phyloP scores from a whole-genome alignment of 164 flowering plant species.

The Vitis riparia region DNA sequence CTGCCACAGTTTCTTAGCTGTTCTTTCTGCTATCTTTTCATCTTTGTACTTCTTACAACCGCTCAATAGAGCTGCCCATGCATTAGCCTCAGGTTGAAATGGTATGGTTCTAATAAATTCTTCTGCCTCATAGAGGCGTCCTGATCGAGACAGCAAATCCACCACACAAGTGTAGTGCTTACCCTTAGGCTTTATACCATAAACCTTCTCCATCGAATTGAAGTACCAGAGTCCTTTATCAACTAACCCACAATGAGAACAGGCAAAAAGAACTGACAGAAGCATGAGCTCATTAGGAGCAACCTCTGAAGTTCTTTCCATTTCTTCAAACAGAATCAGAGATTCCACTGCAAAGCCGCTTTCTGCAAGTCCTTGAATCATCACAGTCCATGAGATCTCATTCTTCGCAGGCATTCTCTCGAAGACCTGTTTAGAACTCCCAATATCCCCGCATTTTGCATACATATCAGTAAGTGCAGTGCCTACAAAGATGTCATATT shows the following conservation, averaged over 20 bases:
- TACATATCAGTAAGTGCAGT: slow-evolving; percentile 72
- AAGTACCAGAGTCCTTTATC: slow-evolving; percentile 53
- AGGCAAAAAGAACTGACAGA: slow-evolving; percentile 54
- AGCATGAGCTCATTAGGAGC: slow-evolving; percentile 50
- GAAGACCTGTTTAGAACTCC: slow-evolving; percentile 41
- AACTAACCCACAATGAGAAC: slow-evolving; percentile 67
- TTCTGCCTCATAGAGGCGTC: slow-evolving; percentile 56
- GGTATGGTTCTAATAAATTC: slow-evolving; percentile 52
- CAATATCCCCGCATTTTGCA: slow-evolving; percentile 64
- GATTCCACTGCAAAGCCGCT: slow-evolving; percentile 53
- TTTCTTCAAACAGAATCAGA: slow-evolving; percentile 47
- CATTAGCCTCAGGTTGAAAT: slow-evolving; percentile 45
- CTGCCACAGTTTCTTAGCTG: slow-evolving; percentile 38
- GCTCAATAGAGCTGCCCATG: slow-evolving; percentile 60
- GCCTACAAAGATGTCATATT: slow-evolving; percentile 46
- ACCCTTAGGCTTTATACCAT: slow-evolving; percentile 46
- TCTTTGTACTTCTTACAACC: slow-evolving; percentile 52
- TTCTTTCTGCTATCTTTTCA: slow-evolving; percentile 48
- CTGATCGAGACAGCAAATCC: slow-evolving; percentile 62
- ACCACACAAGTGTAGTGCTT: slow-evolving; percentile 58
- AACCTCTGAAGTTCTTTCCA: slow-evolving; percentile 30
- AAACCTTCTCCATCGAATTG: slow-evolving; percentile 46
- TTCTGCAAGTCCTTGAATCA: slow-evolving; percentile 73
- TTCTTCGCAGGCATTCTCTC: slow-evolving; percentile 44
- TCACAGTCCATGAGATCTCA: slow-evolving; percentile 59